phyloP scores from a whole-genome alignment of 78 protist genomes.

The Emiliania huxleyi region DNA sequence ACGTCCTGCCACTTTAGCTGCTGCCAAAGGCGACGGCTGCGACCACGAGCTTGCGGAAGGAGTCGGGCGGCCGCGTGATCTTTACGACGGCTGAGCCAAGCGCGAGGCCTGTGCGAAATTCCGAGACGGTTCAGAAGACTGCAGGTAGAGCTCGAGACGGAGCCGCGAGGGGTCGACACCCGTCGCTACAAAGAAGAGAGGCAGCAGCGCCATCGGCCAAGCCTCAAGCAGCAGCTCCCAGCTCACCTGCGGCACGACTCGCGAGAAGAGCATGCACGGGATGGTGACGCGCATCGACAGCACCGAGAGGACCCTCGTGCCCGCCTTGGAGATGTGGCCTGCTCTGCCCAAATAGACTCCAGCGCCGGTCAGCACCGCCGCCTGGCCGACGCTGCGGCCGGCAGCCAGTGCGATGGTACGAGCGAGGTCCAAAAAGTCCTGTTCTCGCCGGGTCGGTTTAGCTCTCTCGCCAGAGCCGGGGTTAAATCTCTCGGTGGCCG shows the following conservation, averaged over 20 bases:
- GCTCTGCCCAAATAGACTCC: no score
- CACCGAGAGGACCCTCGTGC: neutral
- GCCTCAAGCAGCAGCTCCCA: neutral
- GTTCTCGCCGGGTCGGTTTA: no score
- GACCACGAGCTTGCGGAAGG: neutral
- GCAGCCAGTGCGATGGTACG: no score
- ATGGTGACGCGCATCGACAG: neutral
- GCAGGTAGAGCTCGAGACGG: no score
- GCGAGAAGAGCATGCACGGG: neutral
- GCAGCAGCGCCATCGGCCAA: neutral
- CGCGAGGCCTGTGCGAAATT: no score
- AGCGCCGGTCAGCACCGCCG: no score
- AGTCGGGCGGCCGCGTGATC: neutral
- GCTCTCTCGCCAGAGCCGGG: no score
- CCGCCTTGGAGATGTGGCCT: neutral
- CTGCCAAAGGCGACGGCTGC: conserved; percentile 22
- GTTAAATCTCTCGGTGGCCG: no score
- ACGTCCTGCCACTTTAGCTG: no score
- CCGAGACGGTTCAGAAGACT: no score
- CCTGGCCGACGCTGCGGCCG: no score
- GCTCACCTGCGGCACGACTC: neutral
- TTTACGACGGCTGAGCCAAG: neutral
- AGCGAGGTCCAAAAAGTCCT: no score
- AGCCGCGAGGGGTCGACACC: neutral
- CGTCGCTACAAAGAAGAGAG: neutral